Evolutionary conservation across 2,329 filamentous ascomycete genomes (phyloP).

Genomic region (Alternaria angustiovoidea): DNA sequence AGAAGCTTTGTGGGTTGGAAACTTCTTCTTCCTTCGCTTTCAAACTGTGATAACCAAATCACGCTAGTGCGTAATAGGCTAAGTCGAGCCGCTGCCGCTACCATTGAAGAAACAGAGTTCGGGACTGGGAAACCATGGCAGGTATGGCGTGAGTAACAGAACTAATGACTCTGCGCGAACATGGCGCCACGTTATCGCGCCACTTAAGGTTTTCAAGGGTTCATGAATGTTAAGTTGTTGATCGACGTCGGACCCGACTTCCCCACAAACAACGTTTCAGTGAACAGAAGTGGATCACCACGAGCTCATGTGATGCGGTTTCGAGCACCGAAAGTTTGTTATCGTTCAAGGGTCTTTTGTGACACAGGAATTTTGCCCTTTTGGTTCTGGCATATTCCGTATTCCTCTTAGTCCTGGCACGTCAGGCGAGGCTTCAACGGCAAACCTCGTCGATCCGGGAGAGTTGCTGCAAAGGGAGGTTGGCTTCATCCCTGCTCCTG

Average conservation of each 20-base stretch:
- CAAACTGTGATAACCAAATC: not conserved
- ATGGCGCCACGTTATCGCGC: not conserved
- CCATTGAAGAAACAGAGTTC: not conserved
- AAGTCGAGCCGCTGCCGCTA: not conserved
- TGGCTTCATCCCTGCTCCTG: conserved; percentile 18
- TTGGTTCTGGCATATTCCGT: not conserved
- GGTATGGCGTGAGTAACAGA: not conserved
- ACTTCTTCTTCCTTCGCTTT: not conserved
- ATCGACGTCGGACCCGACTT: conserved; percentile 1
- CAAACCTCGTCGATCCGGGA: not conserved
- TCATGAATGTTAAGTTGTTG: not conserved
- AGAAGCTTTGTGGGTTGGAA: not conserved
- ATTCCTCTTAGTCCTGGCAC: not conserved
- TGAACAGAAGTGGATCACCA: not conserved
- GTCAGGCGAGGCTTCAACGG: not conserved
- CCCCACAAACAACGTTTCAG: conserved; percentile 3
- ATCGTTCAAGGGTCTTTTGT: not conserved
- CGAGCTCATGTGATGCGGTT: not conserved
- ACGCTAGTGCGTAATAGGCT: not conserved
- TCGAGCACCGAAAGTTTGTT: not conserved
- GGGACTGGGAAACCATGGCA: not conserved
- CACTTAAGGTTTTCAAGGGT: conserved; percentile 2
- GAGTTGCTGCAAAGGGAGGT: not conserved
- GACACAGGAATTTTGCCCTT: not conserved
- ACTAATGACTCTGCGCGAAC: not conserved